Conservation (phyloP, 768 basidiomycete genomes). For the Vararia minispora region DNA sequence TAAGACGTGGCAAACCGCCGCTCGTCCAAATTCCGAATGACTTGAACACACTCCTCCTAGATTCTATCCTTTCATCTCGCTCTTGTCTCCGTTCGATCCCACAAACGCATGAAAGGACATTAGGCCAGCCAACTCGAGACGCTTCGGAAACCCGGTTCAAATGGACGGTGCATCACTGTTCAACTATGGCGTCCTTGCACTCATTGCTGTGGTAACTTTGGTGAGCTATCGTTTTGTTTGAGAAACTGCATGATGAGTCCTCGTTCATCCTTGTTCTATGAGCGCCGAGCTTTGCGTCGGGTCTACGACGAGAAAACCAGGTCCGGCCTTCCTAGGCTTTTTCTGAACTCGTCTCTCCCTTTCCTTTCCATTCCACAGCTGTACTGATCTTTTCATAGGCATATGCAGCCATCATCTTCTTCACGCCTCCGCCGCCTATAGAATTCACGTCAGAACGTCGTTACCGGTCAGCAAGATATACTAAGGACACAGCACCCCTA, state of each 20-base stretch:
- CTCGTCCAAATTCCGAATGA: too few relatives aligned
- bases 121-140: too few relatives aligned
- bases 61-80: too few relatives aligned
- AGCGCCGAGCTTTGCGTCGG: conserved; percentile 60
- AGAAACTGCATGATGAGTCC: conserved; percentile 43
- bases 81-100: too few relatives aligned
- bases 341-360: conserved; percentile 19
- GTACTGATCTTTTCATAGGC: conserved; percentile 30
- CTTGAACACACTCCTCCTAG: too few relatives aligned
- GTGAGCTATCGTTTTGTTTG: conserved; percentile 2
- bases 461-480: conserved; percentile 49
- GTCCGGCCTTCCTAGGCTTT: conserved; percentile 33
- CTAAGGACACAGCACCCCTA: conserved; percentile 43
- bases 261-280: conserved; percentile 92
- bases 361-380: conserved; percentile 4
- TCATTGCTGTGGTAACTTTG: conserved; percentile 1
- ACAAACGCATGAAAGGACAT: too few relatives aligned
- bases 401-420: conserved; percentile 58
- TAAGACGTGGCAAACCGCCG: too few relatives aligned
- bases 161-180: too few relatives aligned
- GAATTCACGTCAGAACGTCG: conserved; percentile 56
- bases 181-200: too few relatives aligned
- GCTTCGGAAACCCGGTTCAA: too few relatives aligned
- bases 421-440: conserved; percentile 61
- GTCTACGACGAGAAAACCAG: conserved; percentile 52